Evolutionary conservation across 2,329 filamentous ascomycete species (phyloP).

Genomic region (Alternaria angustiovoidea): DNA sequence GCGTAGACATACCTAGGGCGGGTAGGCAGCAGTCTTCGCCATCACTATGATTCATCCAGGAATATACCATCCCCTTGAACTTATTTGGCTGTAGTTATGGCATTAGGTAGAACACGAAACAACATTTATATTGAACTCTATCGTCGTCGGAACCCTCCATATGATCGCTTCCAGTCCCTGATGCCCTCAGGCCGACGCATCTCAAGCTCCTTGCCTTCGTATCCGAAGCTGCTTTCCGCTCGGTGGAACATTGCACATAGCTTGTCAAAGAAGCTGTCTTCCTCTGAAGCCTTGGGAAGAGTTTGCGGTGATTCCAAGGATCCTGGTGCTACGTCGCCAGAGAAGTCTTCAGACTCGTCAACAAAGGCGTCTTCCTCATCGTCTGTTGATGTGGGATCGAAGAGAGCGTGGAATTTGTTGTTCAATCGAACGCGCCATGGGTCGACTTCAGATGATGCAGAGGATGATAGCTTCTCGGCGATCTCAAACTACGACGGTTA

Average conservation of each 20-base stretch:
- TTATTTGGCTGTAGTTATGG: not conserved
- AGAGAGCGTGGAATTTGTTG: conserved; percentile 32
- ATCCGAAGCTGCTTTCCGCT: conserved; percentile 35
- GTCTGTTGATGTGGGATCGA: conserved; percentile 26
- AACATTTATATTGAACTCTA: not conserved
- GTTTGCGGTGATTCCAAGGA: conserved; percentile 45
- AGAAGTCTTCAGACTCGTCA: conserved; percentile 35
- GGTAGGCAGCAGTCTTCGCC: conserved; percentile 1
- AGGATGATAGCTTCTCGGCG: conserved; percentile 38
- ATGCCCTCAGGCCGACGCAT: conserved; percentile 43
- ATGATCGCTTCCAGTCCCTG: conserved; percentile 40
- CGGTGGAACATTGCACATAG: conserved; percentile 37
- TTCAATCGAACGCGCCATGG: conserved; percentile 30
- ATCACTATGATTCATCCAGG: not conserved
- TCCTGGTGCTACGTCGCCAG: conserved; percentile 48
- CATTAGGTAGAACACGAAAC: not conserved
- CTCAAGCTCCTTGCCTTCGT: conserved; percentile 47
- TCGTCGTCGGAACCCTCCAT: conserved; percentile 25
- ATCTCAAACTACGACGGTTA: conserved; percentile 43
- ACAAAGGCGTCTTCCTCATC: conserved; percentile 16
- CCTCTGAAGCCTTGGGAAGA: conserved; percentile 35
- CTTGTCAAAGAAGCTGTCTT: conserved; percentile 25
- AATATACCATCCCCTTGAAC: not conserved
- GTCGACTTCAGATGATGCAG: conserved; percentile 23
- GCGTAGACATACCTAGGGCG: conserved; percentile 3